Conservation (phyloP, 331 rosid species). For the Rhamnella rubrinervis region DNA sequence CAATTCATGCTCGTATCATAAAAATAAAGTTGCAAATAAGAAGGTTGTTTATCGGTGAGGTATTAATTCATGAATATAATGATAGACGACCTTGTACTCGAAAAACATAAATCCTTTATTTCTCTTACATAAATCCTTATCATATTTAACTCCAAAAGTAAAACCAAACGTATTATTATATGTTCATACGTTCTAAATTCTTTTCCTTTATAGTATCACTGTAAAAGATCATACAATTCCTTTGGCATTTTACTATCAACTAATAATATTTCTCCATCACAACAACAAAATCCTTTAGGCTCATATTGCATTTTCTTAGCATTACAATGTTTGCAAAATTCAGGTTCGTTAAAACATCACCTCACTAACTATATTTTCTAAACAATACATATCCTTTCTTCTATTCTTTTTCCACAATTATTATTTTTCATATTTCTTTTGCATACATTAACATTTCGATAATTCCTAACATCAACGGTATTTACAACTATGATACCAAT, state of each 20-base stretch:
- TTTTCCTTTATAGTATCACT: not conserved
- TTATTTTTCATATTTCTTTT: too few species aligned
- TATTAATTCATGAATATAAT: not conserved
- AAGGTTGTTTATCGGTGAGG: not conserved
- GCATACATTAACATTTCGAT: too few species aligned
- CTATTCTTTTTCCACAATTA: too few species aligned
- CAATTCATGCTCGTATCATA: constrained; percentile 1
- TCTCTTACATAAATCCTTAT: not conserved
- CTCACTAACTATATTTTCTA: too few species aligned
- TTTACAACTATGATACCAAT: too few species aligned
- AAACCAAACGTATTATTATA: not conserved
- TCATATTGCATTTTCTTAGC: not conserved
- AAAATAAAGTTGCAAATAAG: constrained; percentile 3
- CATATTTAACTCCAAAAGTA: not conserved
- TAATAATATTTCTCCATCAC: not conserved
- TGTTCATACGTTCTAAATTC: not conserved
- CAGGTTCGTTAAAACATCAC: too few species aligned
- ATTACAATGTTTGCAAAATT: not conserved
- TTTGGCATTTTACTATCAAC: not conserved
- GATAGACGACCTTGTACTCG: not conserved
- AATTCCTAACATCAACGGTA: too few species aligned
- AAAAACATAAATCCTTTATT: not conserved
- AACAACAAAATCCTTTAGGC: not conserved
- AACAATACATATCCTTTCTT: too few species aligned
- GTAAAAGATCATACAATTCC: not conserved